A percentile compares a stretch with the other conserved stretches of the same genome.
phyloP scores from a whole-genome alignment of 805 yeast genomes.

The Ogataea methanolica region DNA sequence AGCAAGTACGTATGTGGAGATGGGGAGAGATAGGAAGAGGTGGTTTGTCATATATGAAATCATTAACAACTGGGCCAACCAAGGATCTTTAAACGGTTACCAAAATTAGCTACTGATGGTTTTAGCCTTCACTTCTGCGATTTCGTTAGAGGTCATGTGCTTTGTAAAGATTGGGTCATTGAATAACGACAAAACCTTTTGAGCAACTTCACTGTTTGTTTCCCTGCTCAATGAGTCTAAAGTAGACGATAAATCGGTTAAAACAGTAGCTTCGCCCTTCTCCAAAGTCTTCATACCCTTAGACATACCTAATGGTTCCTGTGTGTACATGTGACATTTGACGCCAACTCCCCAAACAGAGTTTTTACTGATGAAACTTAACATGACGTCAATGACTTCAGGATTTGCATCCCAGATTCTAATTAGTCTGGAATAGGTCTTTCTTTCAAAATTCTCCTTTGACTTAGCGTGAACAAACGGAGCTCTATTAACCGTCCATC shows the following conservation, averaged over 20 bases:
- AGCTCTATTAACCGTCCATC: slow-evolving; percentile 90
- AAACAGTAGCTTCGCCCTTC: slow-evolving; percentile 12
- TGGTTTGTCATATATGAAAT: too few relatives aligned
- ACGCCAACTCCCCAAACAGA: slow-evolving; percentile 79
- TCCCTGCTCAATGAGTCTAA: slow-evolving; percentile 21
- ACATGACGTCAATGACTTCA: slow-evolving; percentile 77
- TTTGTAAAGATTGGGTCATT: slow-evolving; percentile 66
- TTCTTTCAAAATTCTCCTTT: slow-evolving; percentile 90
- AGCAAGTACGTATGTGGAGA: too few relatives aligned
- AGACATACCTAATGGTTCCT: slow-evolving; percentile 43
- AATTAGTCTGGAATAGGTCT: slow-evolving; percentile 71
- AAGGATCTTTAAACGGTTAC: too few relatives aligned
- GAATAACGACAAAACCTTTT: slow-evolving; percentile 67
- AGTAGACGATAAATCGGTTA: slow-evolving; percentile 20
- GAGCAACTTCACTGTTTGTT: slow-evolving; percentile 42
- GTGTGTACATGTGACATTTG: slow-evolving; percentile 60
- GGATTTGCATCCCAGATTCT: slow-evolving; percentile 81
- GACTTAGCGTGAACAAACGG: slow-evolving; percentile 94
- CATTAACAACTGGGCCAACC: too few relatives aligned
- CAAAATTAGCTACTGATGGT: background rate
- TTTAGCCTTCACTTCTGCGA: slow-evolving; percentile 14
- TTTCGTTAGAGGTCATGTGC: slow-evolving; percentile 33
- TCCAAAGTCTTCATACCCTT: slow-evolving; percentile 34
- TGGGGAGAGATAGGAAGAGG: too few relatives aligned
- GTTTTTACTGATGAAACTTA: slow-evolving; percentile 73